phyloP scores from a whole-genome alignment of 1,284 basidiomycete species.

The Exsudoporus floridanus region DNA sequence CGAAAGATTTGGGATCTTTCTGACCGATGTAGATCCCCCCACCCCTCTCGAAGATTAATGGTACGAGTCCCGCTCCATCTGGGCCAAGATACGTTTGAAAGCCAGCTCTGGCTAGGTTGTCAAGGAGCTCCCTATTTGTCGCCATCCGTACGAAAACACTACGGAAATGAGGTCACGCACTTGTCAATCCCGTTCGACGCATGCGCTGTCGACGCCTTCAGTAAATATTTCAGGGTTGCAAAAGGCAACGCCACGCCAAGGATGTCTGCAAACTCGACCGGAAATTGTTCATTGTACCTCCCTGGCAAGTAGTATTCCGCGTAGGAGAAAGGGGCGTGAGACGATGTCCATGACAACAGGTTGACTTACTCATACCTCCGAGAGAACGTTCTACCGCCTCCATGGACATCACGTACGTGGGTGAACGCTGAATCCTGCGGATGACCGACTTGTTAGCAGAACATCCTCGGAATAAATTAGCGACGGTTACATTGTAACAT shows the following conservation, averaged over 20 bases:
- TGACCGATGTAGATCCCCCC: constrained; percentile 44
- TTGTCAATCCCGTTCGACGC: constrained; percentile 24
- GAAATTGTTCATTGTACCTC: constrained; percentile 28
- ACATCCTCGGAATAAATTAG: neutral
- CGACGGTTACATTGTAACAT: constrained; percentile 27
- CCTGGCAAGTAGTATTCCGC: constrained; percentile 5
- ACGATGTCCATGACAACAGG: neutral
- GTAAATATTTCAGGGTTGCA: constrained; percentile 16
- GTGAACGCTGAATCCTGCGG: constrained; percentile 30
- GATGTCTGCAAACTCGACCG: constrained; percentile 28
- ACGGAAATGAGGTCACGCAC: constrained; percentile 6
- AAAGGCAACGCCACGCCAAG: constrained; percentile 22
- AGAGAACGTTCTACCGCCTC: constrained; percentile 5
- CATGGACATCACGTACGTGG: constrained; percentile 28
- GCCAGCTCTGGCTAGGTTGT: constrained; percentile 40
- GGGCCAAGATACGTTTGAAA: constrained; percentile 45
- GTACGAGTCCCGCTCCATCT: constrained; percentile 40
- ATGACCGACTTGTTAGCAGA: neutral
- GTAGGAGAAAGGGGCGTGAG: neutral
- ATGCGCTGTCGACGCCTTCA: neutral
- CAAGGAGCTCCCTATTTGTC: constrained; percentile 36
- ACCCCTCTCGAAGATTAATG: constrained; percentile 37
- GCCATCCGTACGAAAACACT: neutral
- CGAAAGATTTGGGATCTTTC: neutral
- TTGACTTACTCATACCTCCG: constrained; percentile 12